These are phyloP conservation scores for Debaryomycetaceae sp. DNA, from an alignment of 1,139 yeast genomes.

Conservation along the genomic window DNA sequence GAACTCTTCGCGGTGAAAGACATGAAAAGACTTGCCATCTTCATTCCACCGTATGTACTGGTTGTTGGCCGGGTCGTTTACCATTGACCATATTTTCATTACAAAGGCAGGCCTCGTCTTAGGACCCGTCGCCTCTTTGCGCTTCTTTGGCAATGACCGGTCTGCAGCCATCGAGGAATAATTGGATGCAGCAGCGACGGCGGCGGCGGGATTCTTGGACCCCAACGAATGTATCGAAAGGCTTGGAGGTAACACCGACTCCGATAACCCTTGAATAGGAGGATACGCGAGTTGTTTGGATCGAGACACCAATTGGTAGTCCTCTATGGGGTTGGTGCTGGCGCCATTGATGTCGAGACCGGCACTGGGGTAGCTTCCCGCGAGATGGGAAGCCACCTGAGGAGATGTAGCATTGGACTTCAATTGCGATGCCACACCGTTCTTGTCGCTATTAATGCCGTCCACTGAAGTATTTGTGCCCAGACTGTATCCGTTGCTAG, in stretches of 20 bases:
- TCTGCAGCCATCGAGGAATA: no score
- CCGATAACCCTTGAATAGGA: constrained; percentile 5
- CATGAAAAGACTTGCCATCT: constrained; percentile 83
- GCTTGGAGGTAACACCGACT: constrained; percentile 6
- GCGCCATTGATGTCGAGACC: constrained; percentile 1
- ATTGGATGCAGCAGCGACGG: constrained; percentile 2
- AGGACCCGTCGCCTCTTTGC: constrained; percentile 31
- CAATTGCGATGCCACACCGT: not conserved
- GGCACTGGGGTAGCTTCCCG: constrained; percentile 1
- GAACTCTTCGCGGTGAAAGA: constrained; percentile 78
- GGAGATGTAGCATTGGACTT: not conserved
- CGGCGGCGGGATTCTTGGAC: not conserved
- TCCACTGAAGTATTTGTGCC: not conserved
- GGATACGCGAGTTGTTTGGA: constrained; percentile 2
- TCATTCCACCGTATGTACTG: constrained; percentile 78
- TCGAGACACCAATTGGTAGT: constrained; percentile 8
- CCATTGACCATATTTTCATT: constrained; percentile 91
- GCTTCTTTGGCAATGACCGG: constrained; percentile 9
- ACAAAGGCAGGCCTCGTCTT: constrained; percentile 78
- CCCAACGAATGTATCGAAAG: constrained; percentile 3
- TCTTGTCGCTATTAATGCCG: not conserved
- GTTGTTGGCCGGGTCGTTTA: constrained; percentile 68
- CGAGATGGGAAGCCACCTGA: not conserved
- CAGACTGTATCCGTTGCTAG: constrained; percentile 2
- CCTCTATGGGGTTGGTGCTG: constrained; percentile 2